Percentiles rank a stretch among this genome's conserved stretches.
Evolutionary conservation across 2,329 filamentous ascomycete genomes (phyloP).

Genomic region (Phaeophleospora eucalypticola): DNA sequence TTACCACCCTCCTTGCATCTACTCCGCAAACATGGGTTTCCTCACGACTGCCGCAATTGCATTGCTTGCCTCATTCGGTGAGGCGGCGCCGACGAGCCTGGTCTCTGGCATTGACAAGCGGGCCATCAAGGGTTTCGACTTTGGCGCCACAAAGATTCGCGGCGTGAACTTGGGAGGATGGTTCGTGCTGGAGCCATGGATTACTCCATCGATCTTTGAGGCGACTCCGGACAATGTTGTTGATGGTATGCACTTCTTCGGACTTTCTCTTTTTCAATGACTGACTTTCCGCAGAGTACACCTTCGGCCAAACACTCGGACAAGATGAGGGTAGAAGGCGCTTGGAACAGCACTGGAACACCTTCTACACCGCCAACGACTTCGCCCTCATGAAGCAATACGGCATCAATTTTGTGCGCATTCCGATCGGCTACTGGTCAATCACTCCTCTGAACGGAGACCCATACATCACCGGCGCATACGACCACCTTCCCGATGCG

Average conservation of each 20-base stretch:
- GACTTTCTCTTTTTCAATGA: not conserved
- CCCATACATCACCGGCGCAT: slow-evolving; percentile 47
- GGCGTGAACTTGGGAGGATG: slow-evolving; percentile 63
- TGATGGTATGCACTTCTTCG: slow-evolving; percentile 40
- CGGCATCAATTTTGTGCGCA: slow-evolving; percentile 43
- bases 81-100: slow-evolving; percentile 20
- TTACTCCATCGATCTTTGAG: slow-evolving; percentile 59
- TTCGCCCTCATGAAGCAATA: slow-evolving; percentile 38
- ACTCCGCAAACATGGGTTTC: slow-evolving; percentile 18
- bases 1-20: not conserved
- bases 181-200: slow-evolving; percentile 62
- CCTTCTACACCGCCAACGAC: slow-evolving; percentile 40
- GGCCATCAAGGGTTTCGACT: slow-evolving; percentile 43
- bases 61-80: slow-evolving; percentile 22
- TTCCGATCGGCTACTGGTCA: slow-evolving; percentile 54
- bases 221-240: slow-evolving; percentile 36
- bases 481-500: slow-evolving; percentile 45
- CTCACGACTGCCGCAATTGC: slow-evolving; percentile 19
- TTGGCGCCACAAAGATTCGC: slow-evolving; percentile 53
- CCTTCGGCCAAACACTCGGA: slow-evolving; percentile 42
- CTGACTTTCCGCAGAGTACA: slow-evolving; percentile 26
- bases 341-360: slow-evolving; percentile 37
- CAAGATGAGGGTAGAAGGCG: slow-evolving; percentile 40
- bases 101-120: slow-evolving; percentile 19
- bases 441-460: slow-evolving; percentile 51